Percentiles rank a stretch among this genome's conserved stretches.
Conservation (phyloP, 331 rosid species). For the Spiraea crenata region DNA sequence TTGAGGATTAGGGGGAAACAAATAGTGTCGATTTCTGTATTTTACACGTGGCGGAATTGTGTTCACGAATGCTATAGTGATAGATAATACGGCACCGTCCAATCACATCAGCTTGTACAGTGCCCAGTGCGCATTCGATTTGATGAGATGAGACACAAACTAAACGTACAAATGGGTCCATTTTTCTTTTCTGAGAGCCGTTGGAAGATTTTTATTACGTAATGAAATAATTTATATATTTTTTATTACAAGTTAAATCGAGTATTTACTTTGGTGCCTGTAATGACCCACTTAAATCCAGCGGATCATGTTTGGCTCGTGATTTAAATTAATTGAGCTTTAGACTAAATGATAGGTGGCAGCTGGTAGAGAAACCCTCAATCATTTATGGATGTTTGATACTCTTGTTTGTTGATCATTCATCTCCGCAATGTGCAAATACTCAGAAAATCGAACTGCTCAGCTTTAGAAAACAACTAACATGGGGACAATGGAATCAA, state of each 20-base stretch:
- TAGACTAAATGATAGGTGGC: not conserved
- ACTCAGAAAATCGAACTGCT: not conserved
- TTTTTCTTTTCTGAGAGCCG: no score
- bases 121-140: not conserved
- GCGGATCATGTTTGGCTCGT: not conserved
- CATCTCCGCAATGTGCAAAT: not conserved
- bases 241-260: no score
- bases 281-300: not conserved
- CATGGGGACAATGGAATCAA: not conserved
- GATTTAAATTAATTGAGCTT: not conserved
- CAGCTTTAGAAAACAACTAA: not conserved
- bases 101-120: not conserved
- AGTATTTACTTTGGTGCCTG: no score
- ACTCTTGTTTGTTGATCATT: not conserved
- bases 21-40: not conserved
- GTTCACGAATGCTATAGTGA: not conserved
- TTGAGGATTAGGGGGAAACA: not conserved
- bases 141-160: not conserved
- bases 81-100: constrained; percentile 3
- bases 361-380: not conserved
- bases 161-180: not conserved
- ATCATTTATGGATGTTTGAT: not conserved
- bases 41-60: constrained; percentile 19
- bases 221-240: no score
- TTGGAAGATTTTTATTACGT: no score